Base-by-base conservation (phyloP, 2,329 filamentous ascomycete genomes). In the Aureobasidium sp. region DNA sequence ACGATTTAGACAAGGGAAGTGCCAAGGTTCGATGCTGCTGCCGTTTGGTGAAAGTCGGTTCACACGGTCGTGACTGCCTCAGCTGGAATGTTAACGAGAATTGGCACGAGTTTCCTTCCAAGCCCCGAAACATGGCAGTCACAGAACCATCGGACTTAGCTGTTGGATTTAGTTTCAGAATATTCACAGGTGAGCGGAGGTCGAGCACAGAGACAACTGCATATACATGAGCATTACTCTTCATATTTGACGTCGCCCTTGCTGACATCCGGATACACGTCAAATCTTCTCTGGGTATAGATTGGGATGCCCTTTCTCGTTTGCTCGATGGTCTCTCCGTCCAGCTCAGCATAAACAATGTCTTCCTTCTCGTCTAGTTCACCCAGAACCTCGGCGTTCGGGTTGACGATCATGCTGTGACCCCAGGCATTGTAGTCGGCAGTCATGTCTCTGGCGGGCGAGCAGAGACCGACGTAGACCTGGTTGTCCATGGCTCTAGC, bases 401-500 rank as follows among this genome's bases (percentile, higher is more conserved):
- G 93, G 73, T 96, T 90, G 7, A 89, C 87, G 61, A 97, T 80
- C 79, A 97, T 80, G 68, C 88, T 95, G 74, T 99, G 94, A 0
- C 94, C 94, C 83, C 87, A 99, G 1, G 94, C 93, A 71, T 92
- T 86, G 74, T 99, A 99, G 6, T 82, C 81, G 0, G 90, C 90
- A 45, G 74, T 71, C 80, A 86, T 81, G 74, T 96, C 91, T 64
- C 93, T 82, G 36, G 93, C 91, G 0, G 94, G 94, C 72, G 89
- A 94, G 78, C 94, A 99, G 73, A 99, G 77, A 37, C 87, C 94
- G 14, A 97, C 91, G 74, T 95, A 97, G 11, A 95, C 79, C 79
- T 99, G 91, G 73, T 97, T 97, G 72, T 99, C 93, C 68, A 96
- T 82, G 5, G 93, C 94, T 65, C 94, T 81, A 15, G 89, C 91